phyloP scores from a whole-genome alignment of 208 protist species.

The Trypanosoma avium region DNA sequence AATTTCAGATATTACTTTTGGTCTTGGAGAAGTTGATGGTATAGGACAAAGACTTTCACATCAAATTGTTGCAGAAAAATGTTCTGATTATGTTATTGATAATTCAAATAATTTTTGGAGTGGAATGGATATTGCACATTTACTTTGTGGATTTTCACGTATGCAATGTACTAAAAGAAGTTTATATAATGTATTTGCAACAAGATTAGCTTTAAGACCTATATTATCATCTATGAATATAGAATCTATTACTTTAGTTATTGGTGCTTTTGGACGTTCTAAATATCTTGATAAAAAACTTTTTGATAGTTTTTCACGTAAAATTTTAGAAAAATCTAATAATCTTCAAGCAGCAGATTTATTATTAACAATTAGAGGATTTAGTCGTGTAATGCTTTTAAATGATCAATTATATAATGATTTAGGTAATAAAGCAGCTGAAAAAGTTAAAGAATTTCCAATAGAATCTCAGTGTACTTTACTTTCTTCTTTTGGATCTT shows the following conservation, averaged over 20 bases:
- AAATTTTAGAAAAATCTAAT: slow-evolving; percentile 34
- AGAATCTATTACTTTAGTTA: slow-evolving; percentile 37
- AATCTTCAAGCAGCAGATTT: slow-evolving; percentile 59
- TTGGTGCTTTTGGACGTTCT: slow-evolving; percentile 68
- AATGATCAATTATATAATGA: slow-evolving; percentile 58
- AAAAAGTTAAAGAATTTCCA: slow-evolving; percentile 43
- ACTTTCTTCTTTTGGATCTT: slow-evolving; percentile 51
- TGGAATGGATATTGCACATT: slow-evolving; percentile 48
- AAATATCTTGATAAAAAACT: slow-evolving; percentile 77
- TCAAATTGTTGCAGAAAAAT: slow-evolving; percentile 61
- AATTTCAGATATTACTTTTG: slow-evolving; percentile 52
- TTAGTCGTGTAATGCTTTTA: slow-evolving; percentile 70
- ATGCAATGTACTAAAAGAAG: slow-evolving; percentile 76
- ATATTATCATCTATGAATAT: slow-evolving; percentile 53
- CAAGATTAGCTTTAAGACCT: slow-evolving; percentile 40
- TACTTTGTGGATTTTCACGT: slow-evolving; percentile 76
- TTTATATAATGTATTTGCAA: slow-evolving; percentile 70
- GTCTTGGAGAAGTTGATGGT: slow-evolving; percentile 50
- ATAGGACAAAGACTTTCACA: slow-evolving; percentile 69
- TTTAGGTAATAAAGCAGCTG: slow-evolving; percentile 39
- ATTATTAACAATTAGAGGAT: slow-evolving; percentile 49
- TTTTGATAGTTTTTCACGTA: slow-evolving; percentile 45
- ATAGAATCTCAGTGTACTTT: slow-evolving; percentile 53
- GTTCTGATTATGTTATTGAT: slow-evolving; percentile 76
- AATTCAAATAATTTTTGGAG: slow-evolving; percentile 64